Conservation (phyloP, 1,284 basidiomycete species). For the Austroboletus novae-zelandiae region DNA sequence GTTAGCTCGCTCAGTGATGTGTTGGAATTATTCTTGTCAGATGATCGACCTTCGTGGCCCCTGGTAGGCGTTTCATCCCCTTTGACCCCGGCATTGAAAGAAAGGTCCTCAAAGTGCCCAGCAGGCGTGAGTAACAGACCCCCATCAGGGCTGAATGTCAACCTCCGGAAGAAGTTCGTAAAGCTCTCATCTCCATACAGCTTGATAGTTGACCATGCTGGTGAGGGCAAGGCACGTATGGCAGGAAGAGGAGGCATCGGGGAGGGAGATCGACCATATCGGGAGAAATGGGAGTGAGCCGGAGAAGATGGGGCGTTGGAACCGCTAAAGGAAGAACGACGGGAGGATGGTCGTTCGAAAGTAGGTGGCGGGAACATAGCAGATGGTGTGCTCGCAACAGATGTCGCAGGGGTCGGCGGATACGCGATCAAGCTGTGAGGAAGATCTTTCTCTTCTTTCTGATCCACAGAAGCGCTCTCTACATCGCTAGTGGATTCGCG, state of each 20-base stretch:
- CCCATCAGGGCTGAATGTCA: slow-evolving; percentile 95
- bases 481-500: slow-evolving; percentile 77
- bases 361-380: slow-evolving; percentile 75
- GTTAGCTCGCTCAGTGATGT: slow-evolving; percentile 20
- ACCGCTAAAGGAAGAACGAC: slow-evolving; percentile 86
- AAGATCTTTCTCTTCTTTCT: slow-evolving; percentile 34
- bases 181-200: slow-evolving; percentile 96
- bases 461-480: slow-evolving; percentile 60
- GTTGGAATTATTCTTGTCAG: slow-evolving; percentile 34
- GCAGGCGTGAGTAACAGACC: slow-evolving; percentile 92
- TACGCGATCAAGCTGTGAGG: slow-evolving; percentile 30
- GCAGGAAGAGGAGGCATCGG: slow-evolving; percentile 90
- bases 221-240: slow-evolving; percentile 62
- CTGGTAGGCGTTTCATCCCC: slow-evolving; percentile 47
- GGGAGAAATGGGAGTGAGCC: slow-evolving; percentile 43
- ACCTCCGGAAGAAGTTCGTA: slow-evolving; percentile 93
- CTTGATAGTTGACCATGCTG: slow-evolving; percentile 53
- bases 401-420: slow-evolving; percentile 63
- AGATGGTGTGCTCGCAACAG: slow-evolving; percentile 56
- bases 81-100: slow-evolving; percentile 35
- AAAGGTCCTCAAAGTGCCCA: slow-evolving; percentile 94
- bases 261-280: slow-evolving; percentile 82
- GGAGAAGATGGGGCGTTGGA: slow-evolving; percentile 77
- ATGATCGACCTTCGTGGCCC: slow-evolving; percentile 53
- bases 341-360: slow-evolving; percentile 64